Evolutionary conservation across 306 rosid genomes (phyloP).

Genomic region (Glycine latifolia): DNA sequence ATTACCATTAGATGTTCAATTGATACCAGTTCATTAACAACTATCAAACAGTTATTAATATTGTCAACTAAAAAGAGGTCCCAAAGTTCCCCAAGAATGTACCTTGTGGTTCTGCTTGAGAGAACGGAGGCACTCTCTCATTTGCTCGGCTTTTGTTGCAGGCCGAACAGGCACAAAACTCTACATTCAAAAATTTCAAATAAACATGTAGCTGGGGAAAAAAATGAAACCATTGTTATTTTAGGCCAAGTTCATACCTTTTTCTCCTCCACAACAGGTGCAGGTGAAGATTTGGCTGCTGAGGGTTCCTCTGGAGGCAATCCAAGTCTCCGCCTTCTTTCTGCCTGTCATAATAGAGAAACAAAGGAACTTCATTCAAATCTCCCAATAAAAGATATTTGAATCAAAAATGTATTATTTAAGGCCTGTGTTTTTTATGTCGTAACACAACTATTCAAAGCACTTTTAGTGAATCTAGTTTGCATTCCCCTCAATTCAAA

Average conservation of each 20-base stretch:
- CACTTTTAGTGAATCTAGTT: neutral
- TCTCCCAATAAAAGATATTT: slow-evolving; percentile 14
- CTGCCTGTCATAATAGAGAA: slow-evolving; percentile 67
- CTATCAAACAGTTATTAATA: slow-evolving; percentile 2
- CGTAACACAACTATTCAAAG: neutral
- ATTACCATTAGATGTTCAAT: too few species aligned
- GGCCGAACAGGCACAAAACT: slow-evolving; percentile 79
- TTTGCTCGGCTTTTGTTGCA: slow-evolving; percentile 87
- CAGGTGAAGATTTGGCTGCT: slow-evolving; percentile 69
- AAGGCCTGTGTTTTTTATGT: neutral
- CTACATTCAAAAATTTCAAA: slow-evolving; percentile 57
- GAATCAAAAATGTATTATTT: too few species aligned
- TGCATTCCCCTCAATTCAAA: neutral
- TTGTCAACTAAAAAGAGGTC: slow-evolving; percentile 22
- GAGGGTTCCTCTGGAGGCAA: slow-evolving; percentile 87
- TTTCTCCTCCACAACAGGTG: slow-evolving; percentile 88
- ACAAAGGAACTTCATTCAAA: slow-evolving; percentile 18
- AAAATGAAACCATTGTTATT: neutral
- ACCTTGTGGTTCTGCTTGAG: slow-evolving; percentile 97
- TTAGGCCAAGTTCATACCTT: slow-evolving; percentile 60
- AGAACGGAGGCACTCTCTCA: slow-evolving; percentile 93
- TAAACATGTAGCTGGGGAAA: slow-evolving; percentile 29
- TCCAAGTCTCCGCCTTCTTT: slow-evolving; percentile 91
- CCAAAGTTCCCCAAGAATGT: slow-evolving; percentile 36
- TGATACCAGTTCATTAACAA: too few species aligned